A percentile compares a stretch with the other conserved stretches of the same genome.
These are phyloP conservation scores for Rubia peregrina DNA, from an alignment of 305 asterid species.

Conservation along the genomic window DNA sequence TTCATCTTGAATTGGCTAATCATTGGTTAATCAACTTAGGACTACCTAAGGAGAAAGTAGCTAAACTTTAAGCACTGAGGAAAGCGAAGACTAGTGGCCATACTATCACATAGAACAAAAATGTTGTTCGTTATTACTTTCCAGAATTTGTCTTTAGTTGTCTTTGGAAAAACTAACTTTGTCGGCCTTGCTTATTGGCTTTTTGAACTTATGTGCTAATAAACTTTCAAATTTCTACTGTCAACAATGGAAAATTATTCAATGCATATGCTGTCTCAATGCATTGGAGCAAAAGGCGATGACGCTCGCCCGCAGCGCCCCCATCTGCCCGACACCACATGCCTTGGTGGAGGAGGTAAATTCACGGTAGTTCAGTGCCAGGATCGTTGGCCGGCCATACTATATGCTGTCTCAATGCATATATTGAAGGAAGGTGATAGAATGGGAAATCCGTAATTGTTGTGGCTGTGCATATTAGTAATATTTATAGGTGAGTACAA, in stretches of 20 bases:
- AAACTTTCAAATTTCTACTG: background rate
- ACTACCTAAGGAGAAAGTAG: background rate
- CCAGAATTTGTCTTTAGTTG: background rate
- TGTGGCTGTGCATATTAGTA: too few relatives aligned
- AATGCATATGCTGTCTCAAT: background rate
- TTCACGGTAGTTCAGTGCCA: too few relatives aligned
- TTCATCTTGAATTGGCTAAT: background rate
- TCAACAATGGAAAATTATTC: background rate
- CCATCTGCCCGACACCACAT: too few relatives aligned
- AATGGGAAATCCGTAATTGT: too few relatives aligned
- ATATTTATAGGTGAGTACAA: too few relatives aligned
- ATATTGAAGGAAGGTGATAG: too few relatives aligned
- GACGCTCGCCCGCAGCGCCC: too few relatives aligned
- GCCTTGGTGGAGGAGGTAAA: too few relatives aligned
- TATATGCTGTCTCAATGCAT: too few relatives aligned
- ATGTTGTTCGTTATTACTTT: background rate
- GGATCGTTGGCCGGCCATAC: too few relatives aligned
- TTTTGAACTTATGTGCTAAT: background rate
- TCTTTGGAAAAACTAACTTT: background rate
- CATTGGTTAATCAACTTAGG: background rate
- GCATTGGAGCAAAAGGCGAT: too few relatives aligned
- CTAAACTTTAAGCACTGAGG: conserved; percentile 11
- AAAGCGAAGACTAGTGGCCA: conserved; percentile 9
- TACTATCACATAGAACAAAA: conserved; percentile 7
- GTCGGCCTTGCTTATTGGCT: conserved; percentile 1